phyloP scores from a whole-genome alignment of 257 asterid species.

The Solanum corneliomulleri region DNA sequence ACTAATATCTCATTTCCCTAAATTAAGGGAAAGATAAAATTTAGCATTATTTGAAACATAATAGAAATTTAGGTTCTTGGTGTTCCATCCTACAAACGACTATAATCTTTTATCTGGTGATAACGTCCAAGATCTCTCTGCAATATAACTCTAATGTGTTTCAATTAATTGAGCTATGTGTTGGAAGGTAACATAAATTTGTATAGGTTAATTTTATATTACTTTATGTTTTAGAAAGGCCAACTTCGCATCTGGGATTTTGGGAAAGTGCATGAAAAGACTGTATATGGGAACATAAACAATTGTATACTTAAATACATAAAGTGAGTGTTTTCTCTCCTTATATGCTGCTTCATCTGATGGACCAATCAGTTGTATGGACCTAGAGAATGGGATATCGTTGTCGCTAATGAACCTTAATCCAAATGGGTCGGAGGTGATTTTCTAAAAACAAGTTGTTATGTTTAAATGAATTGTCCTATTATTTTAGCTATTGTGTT shows the following conservation, averaged over 20 bases:
- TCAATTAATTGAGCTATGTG: neutral
- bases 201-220: neutral
- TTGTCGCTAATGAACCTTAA: conserved; percentile 64
- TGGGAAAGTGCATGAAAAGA: conserved; percentile 68
- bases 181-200: neutral
- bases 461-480: neutral
- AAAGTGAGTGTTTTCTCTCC: conserved; percentile 46
- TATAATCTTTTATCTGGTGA: conserved; percentile 87
- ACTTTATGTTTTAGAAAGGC: conserved; percentile 57
- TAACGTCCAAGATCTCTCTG: conserved; percentile 40
- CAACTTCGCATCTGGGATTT: conserved; percentile 99
- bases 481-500: neutral
- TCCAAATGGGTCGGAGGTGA: conserved; percentile 96
- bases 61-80: conserved; percentile 33
- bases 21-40: no score
- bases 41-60: no score
- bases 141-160: neutral
- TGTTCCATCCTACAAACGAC: conserved; percentile 83
- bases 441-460: neutral
- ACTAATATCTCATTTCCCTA: no score
- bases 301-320: conserved; percentile 77
- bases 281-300: conserved; percentile 68
- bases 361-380: conserved; percentile 85
- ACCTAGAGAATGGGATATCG: conserved; percentile 85
- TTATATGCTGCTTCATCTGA: conserved; percentile 90